Base-by-base conservation (phyloP, 306 rosid species). In the Cucurbita pepo region DNA sequence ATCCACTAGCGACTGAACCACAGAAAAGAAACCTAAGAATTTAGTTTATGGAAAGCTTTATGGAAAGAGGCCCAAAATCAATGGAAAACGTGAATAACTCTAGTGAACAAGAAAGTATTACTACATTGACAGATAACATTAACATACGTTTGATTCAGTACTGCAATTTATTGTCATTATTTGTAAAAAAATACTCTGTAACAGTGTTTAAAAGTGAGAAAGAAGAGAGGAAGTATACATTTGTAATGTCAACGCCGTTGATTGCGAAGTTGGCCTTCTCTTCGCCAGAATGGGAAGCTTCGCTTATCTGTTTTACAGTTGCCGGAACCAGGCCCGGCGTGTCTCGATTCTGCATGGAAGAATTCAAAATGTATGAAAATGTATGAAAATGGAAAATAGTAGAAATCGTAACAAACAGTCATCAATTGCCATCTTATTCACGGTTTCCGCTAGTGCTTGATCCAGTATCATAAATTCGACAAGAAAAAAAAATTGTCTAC, bases 251-350 rank as follows among this genome's bases (percentile, higher is more conserved):
- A 4, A 72, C 88, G 3, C 96, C 99, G 65, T 77, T 83, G 78
- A 95, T 83, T 12, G 79, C 74, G n/a, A 89, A 88, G 75, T 81
- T 95, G 0, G 96, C 84, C 47, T 95, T 95, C 67, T 95, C 99
- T 69, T 91, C 97, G 3, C 97, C 95, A 40, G 96, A 71, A 9
- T 91, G 95, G 60, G 85, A 71, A 3, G 96, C 90, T 72, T 91
- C 96, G 18, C 96, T 88, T 10, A 95, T 85, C 88, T 89, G 92
- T 86, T 95, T 95, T 77, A 89, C 95, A 6, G 97, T 91, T 80
- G 89, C 87, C 8, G 97, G 99, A 82, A 89, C 69, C 81, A 91
- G 62, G 58, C 97, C 97, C 69, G 85, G 92, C 58, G 82, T 71
- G 8, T 86, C 91, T 3, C 96, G 95, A 76, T 78, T 75, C 96